Conservation (phyloP, 2,329 filamentous ascomycete species). For the Ploettnerulaceae sp. region DNA sequence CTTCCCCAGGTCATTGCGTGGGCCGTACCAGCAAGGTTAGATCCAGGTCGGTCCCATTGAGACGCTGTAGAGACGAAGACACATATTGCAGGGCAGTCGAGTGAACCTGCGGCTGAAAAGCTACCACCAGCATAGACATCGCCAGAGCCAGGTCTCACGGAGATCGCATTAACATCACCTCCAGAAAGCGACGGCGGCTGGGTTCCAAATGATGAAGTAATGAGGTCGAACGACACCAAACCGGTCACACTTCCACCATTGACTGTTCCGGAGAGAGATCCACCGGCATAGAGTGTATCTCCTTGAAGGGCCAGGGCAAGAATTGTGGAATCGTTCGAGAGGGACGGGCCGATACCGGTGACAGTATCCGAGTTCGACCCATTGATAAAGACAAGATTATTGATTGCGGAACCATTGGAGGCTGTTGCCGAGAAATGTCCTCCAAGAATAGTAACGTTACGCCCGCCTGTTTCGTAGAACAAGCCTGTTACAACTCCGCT, state of each 20-base stretch:
- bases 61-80: constrained; percentile 64
- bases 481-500: constrained; percentile 71
- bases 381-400: constrained; percentile 81
- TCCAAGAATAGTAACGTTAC: constrained; percentile 82
- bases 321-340: constrained; percentile 71
- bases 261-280: constrained; percentile 68
- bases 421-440: constrained; percentile 76
- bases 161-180: constrained; percentile 69
- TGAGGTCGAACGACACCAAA: constrained; percentile 74
- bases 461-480: constrained; percentile 65
- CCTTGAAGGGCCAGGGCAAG: constrained; percentile 62
- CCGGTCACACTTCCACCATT: constrained; percentile 61
- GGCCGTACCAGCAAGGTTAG: constrained; percentile 65
- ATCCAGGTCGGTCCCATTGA: constrained; percentile 78
- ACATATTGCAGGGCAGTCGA: constrained; percentile 80
- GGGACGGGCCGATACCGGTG: constrained; percentile 61
- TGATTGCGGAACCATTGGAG: constrained; percentile 63
- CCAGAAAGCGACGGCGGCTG: constrained; percentile 77
- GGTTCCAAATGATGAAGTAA: constrained; percentile 54
- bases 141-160: constrained; percentile 61
- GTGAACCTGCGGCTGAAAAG: constrained; percentile 76
- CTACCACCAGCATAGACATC: constrained; percentile 83
- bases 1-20: constrained; percentile 72
- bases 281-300: constrained; percentile 75
- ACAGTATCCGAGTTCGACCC: constrained; percentile 62